Conservation (phyloP, 495 filamentous ascomycete genomes). For the Neurospora hispaniola region DNA sequence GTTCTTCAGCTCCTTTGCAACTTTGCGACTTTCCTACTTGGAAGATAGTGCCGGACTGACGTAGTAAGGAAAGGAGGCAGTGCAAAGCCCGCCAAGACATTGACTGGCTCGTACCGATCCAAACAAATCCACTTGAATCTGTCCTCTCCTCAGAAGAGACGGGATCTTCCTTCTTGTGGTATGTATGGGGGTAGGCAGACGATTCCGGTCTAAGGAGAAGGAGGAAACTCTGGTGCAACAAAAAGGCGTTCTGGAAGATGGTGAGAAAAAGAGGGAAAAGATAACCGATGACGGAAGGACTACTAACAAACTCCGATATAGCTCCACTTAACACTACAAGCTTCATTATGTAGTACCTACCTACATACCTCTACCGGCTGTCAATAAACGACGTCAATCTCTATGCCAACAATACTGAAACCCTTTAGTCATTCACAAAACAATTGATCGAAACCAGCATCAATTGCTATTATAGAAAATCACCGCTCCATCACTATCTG, state of each 20-base stretch:
- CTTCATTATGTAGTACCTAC: too few species aligned
- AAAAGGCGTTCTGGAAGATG: too few species aligned
- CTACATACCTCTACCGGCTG: too few species aligned
- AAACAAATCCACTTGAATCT: not conserved
- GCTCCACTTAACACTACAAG: not conserved
- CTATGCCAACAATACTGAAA: not conserved
- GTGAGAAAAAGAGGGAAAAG: too few species aligned
- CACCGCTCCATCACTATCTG: too few species aligned
- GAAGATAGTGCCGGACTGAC: not conserved
- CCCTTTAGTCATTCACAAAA: too few species aligned
- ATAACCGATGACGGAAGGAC: too few species aligned
- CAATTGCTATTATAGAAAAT: not conserved
- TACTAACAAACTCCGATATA: not conserved
- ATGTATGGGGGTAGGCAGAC: not conserved
- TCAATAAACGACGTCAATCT: too few species aligned
- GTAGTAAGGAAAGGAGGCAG: not conserved
- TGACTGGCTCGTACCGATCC: not conserved
- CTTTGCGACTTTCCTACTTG: not conserved
- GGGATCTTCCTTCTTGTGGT: not conserved
- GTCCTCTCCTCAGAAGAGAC: not conserved
- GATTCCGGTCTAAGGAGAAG: not conserved
- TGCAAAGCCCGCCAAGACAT: not conserved
- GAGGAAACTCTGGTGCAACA: too few species aligned
- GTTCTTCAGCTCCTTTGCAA: not conserved
- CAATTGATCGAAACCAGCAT: not conserved